A percentile compares a stretch with the other conserved stretches of the same genome.
Conservation (phyloP, 805 yeast species). For the Ogataea paradorogensis region DNA sequence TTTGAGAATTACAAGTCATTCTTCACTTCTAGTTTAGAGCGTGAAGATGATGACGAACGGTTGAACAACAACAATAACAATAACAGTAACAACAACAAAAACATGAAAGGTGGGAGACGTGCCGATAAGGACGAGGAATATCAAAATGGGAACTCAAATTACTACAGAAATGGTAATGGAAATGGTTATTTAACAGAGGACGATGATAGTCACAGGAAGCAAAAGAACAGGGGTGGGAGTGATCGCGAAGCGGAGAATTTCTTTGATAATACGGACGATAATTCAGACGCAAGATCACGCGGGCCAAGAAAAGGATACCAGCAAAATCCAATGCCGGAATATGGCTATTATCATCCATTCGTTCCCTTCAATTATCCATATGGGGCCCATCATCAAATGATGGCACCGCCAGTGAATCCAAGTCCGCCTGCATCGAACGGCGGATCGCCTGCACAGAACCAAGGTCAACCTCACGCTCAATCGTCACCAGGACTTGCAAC, state of each 20-base stretch:
- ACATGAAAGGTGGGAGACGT: conserved; percentile 19
- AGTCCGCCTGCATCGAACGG: conserved; percentile 2
- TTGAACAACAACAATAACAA: conserved; percentile 3
- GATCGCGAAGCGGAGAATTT: neutral
- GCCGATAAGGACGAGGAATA: conserved; percentile 18
- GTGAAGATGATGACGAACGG: conserved; percentile 14
- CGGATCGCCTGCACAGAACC: conserved; percentile 5
- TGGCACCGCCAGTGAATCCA: neutral
- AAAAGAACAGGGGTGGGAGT: neutral
- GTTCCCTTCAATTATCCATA: conserved; percentile 15
- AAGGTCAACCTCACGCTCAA: conserved; percentile 1
- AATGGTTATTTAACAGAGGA: conserved; percentile 22
- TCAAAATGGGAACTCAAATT: conserved; percentile 21
- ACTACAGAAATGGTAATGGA: conserved; percentile 27
- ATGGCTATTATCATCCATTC: conserved; percentile 17
- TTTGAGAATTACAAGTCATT: conserved; percentile 20
- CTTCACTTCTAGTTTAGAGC: conserved; percentile 8
- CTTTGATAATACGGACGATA: conserved; percentile 21
- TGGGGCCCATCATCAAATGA: conserved; percentile 7
- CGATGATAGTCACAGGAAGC: conserved; percentile 6
- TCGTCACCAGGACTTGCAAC: conserved; percentile 7
- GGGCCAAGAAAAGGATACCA: conserved; percentile 3
- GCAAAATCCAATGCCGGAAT: conserved; percentile 10
- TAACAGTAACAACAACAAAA: conserved; percentile 8
- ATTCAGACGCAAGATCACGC: conserved; percentile 6